These are phyloP conservation scores for Solioccasus polychromus DNA, from an alignment of 768 basidiomycete genomes.

Conservation along the genomic window DNA sequence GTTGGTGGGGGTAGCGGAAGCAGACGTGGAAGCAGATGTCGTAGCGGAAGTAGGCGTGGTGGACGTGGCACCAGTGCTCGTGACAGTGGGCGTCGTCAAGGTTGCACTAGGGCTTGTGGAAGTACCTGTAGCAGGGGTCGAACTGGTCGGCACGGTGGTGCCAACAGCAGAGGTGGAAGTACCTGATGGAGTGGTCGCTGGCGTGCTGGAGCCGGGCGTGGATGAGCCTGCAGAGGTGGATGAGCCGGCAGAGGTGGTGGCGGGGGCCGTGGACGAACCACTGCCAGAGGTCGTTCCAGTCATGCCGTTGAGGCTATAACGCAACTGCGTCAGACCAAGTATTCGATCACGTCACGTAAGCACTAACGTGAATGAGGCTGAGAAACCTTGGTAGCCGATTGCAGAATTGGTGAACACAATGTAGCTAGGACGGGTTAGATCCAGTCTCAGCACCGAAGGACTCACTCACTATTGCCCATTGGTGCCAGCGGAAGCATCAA, in stretches of 20 bases:
- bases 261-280: slow-evolving; percentile 19
- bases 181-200: slow-evolving; percentile 13
- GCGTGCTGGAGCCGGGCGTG: slow-evolving; percentile 1
- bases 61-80: slow-evolving; percentile 31
- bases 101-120: slow-evolving; percentile 32
- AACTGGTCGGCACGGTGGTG: slow-evolving; percentile 9
- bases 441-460: neutral
- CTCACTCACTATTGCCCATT: slow-evolving; percentile 52
- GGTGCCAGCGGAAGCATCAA: slow-evolving; percentile 53
- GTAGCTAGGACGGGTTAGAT: slow-evolving; percentile 43
- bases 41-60: slow-evolving; percentile 30
- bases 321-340: slow-evolving; percentile 2
- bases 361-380: slow-evolving; percentile 55
- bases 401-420: slow-evolving; percentile 50
- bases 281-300: slow-evolving; percentile 43
- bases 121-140: slow-evolving; percentile 2
- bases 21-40: slow-evolving; percentile 2
- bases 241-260: slow-evolving; percentile 10
- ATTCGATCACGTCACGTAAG: neutral
- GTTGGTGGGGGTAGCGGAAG: slow-evolving; percentile 14
- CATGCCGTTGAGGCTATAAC: slow-evolving; percentile 55
- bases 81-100: slow-evolving; percentile 30
- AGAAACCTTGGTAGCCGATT: slow-evolving; percentile 40
- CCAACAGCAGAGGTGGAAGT: slow-evolving; percentile 6
- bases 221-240: slow-evolving; percentile 15